Base-by-base conservation (phyloP, 2,329 filamentous ascomycete genomes). In the Fusarium sp. region DNA sequence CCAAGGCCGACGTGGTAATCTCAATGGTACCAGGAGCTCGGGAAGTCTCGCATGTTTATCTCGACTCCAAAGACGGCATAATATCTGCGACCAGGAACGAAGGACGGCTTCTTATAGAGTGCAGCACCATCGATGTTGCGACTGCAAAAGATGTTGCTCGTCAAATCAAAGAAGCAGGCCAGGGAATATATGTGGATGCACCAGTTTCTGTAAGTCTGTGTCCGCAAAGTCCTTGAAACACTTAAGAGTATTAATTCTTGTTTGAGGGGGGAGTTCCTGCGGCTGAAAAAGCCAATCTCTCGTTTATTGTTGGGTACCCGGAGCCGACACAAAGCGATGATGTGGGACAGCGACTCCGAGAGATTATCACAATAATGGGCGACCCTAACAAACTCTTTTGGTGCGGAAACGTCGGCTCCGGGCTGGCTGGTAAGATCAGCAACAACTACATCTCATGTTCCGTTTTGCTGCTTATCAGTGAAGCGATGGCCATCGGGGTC, bases 391-490 rank as follows among this genome's bases (percentile, higher is more conserved):
- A 65, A 26, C 21, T 57, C 21, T 65, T 61, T 7, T 62, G 42
- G 19, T 62, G 58, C 26, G 62, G 62, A 3, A 14, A 17, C 7
- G 9, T 65, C 6, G 62, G 62, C 8, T 44, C 45, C 7, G 62
- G 62, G 2, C 31, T 49, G 13, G 62, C 45, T 14, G 62, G 43
- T 21, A 65, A 62, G 43, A 65, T 65, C 22, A 43, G 40, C 21
- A 45, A 65, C 31, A 65, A 65, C n/a, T 65, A 62, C 31, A 57
- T 65, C 24, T 49, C 62, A 6, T 57, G 43, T 5, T 43, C 57
- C 2, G 43, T 49, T 10, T 21, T 49, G n/a, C 15, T 65, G 15
- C 19, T 58, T 5, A 36, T 43, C 4, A 26, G 52, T 4, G 62
- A 65, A 26, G 62, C 40, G 5, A 65, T 65, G 57, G 62, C 62